Evolutionary conservation across 2,329 filamentous ascomycete genomes (phyloP).

Genomic region (Sporothrix brunneoviolacea): DNA sequence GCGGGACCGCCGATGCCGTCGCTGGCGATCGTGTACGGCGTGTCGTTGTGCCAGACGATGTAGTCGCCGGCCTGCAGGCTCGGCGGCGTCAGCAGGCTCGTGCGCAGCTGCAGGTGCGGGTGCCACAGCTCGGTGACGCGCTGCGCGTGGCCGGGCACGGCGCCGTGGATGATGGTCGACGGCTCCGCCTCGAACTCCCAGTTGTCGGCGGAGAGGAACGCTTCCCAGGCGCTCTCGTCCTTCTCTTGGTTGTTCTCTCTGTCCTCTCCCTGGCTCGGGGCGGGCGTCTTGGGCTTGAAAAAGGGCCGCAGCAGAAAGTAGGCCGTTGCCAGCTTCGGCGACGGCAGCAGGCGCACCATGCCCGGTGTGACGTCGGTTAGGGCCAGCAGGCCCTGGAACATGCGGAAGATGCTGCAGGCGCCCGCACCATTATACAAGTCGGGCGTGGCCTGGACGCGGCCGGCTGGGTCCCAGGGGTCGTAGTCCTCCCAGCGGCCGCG

Average conservation of each 20-base stretch:
- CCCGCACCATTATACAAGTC: slow-evolving; percentile 54
- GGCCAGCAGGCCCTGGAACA: slow-evolving; percentile 52
- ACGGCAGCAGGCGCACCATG: slow-evolving; percentile 41
- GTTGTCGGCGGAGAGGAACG: slow-evolving; percentile 42
- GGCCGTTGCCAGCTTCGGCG: slow-evolving; percentile 40
- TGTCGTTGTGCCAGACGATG: slow-evolving; percentile 52
- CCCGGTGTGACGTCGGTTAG: slow-evolving; percentile 45
- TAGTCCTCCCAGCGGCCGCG: slow-evolving; percentile 49
- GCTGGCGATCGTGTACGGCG: slow-evolving; percentile 50
- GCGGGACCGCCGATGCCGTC: slow-evolving; percentile 32
- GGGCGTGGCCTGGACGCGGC: slow-evolving; percentile 45
- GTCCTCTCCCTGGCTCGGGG: slow-evolving; percentile 24
- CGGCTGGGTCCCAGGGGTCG: slow-evolving; percentile 49
- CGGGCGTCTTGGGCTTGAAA: slow-evolving; percentile 38
- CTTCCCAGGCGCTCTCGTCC: slow-evolving; percentile 33
- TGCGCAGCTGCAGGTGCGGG: slow-evolving; percentile 46
- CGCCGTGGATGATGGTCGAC: slow-evolving; percentile 51
- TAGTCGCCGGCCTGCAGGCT: slow-evolving; percentile 50
- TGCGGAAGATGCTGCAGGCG: slow-evolving; percentile 51
- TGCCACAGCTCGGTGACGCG: slow-evolving; percentile 53
- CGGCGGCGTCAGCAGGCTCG: slow-evolving; percentile 49
- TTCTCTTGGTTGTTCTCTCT: not conserved
- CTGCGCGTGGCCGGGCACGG: slow-evolving; percentile 52
- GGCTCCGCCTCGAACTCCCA: slow-evolving; percentile 41
- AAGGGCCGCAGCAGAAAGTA: slow-evolving; percentile 47